Evolutionary conservation across 2,329 filamentous ascomycete genomes (phyloP).

Genomic region (Alternaria solani): DNA sequence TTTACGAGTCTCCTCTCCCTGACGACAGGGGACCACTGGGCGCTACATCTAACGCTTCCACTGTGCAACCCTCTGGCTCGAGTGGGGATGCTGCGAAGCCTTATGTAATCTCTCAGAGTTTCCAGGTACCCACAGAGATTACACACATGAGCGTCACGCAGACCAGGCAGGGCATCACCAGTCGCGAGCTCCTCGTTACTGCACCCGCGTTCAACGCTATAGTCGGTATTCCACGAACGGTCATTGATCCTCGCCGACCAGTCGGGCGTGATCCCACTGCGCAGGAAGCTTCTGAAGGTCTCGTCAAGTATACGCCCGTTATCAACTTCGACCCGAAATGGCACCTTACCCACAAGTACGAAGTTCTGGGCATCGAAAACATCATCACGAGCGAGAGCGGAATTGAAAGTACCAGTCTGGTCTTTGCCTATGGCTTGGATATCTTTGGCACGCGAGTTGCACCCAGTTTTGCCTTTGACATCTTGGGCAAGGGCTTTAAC

Average conservation of each 20-base stretch:
- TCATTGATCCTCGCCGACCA: conserved; percentile 87
- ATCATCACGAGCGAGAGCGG: conserved; percentile 79
- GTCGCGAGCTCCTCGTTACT: conserved; percentile 80
- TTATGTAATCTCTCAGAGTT: conserved; percentile 80
- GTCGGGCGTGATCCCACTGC: conserved; percentile 83
- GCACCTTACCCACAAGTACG: conserved; percentile 81
- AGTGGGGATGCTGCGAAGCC: conserved; percentile 69
- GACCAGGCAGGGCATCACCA: conserved; percentile 90
- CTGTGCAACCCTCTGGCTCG: conserved; percentile 70
- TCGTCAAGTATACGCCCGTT: conserved; percentile 76
- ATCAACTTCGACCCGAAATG: conserved; percentile 86
- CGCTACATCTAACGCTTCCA: conserved; percentile 76
- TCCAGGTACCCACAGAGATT: conserved; percentile 80
- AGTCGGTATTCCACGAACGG: conserved; percentile 76
- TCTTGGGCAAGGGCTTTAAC: conserved; percentile 92
- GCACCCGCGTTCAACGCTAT: conserved; percentile 77
- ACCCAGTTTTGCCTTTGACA: conserved; percentile 91
- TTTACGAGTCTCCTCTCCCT: conserved; percentile 84
- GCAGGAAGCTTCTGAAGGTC: conserved; percentile 82
- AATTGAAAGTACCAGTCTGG: conserved; percentile 89
- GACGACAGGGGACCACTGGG: conserved; percentile 86
- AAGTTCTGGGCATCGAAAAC: conserved; percentile 76
- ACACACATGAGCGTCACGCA: conserved; percentile 82
- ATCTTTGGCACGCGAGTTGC: conserved; percentile 85
- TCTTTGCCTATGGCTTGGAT: conserved; percentile 89